These are phyloP conservation scores for Globisporangium orthogonon DNA, from an alignment of 352 stramenopile species.

Conservation along the genomic window DNA sequence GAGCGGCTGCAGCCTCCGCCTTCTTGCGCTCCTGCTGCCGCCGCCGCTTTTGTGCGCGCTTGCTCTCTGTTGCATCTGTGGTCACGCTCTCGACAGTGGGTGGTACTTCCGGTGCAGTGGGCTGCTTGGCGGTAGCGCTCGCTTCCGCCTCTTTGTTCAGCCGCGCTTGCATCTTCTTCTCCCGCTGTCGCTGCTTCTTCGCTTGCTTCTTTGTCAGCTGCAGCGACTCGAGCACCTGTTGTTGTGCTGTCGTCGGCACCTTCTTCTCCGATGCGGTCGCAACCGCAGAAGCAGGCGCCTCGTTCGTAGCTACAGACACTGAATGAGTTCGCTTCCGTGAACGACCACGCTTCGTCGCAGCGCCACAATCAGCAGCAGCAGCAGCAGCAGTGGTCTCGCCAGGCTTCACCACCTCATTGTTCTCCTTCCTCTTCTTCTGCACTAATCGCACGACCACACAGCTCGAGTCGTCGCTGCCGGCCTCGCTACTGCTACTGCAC, in stretches of 20 bases:
- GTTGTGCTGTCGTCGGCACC: conserved; percentile 12
- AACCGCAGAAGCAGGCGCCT: not conserved
- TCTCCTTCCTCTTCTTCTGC: conserved; percentile 5
- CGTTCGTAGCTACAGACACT: not conserved
- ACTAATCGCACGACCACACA: conserved; percentile 4
- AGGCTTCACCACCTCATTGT: not conserved
- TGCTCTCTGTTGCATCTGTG: not conserved
- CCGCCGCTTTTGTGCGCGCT: conserved; percentile 8
- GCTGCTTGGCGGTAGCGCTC: not conserved
- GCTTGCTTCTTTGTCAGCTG: conserved; percentile 12
- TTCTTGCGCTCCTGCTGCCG: conserved; percentile 13
- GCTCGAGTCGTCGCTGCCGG: conserved; percentile 8
- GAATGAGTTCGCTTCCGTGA: conserved; percentile 25
- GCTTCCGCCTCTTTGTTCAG: not conserved
- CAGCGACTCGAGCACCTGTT: not conserved
- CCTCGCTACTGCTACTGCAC: conserved; percentile 28
- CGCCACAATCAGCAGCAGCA: not conserved
- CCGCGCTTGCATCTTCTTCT: not conserved
- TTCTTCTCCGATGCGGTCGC: conserved; percentile 3
- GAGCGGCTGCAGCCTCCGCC: not conserved
- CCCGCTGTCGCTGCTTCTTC: conserved; percentile 2
- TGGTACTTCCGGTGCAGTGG: not conserved
- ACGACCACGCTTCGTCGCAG: not conserved
- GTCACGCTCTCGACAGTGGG: not conserved
- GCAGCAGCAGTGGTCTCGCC: not conserved